phyloP scores from a whole-genome alignment of 257 asterid genomes.

The Anisodus acutangulus region DNA sequence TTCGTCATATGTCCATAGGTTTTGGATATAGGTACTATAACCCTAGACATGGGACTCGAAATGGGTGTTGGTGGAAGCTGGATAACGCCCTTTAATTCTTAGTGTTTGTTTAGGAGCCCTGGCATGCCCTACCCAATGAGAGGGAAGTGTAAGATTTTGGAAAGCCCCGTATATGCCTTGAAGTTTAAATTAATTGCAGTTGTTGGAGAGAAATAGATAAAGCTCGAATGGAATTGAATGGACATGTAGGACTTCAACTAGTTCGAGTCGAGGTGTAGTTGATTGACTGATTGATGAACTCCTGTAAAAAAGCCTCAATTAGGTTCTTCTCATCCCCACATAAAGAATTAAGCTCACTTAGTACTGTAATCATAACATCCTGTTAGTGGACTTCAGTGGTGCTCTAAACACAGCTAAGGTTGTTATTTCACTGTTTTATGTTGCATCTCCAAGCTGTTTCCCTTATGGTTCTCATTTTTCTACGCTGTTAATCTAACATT shows the following conservation, averaged over 20 bases:
- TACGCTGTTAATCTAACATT: not conserved
- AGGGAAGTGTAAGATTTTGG: not conserved
- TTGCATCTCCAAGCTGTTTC: not conserved
- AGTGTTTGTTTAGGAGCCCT: not conserved
- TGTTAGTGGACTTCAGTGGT: not conserved
- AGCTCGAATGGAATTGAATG: not conserved
- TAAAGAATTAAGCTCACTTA: not conserved
- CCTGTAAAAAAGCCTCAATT: not conserved
- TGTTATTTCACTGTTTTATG: not conserved
- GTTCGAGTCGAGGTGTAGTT: not conserved
- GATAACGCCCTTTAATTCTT: not conserved
- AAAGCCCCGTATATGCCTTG: not conserved
- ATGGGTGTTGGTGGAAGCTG: not conserved
- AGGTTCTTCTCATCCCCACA: conserved; percentile 7
- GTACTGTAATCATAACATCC: not conserved
- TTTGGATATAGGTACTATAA: not conserved
- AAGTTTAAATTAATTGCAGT: not conserved
- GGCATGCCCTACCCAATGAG: not conserved
- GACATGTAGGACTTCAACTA: conserved; percentile 2
- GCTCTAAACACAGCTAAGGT: not conserved
- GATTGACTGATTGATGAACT: conserved; percentile 3
- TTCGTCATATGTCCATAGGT: not conserved
- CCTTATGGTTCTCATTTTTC: not conserved
- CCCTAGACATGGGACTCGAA: conserved; percentile 21
- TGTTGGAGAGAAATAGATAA: not conserved